Conservation (phyloP, 1,139 yeast species). For the Debaryomyces subglobosus region DNA sequence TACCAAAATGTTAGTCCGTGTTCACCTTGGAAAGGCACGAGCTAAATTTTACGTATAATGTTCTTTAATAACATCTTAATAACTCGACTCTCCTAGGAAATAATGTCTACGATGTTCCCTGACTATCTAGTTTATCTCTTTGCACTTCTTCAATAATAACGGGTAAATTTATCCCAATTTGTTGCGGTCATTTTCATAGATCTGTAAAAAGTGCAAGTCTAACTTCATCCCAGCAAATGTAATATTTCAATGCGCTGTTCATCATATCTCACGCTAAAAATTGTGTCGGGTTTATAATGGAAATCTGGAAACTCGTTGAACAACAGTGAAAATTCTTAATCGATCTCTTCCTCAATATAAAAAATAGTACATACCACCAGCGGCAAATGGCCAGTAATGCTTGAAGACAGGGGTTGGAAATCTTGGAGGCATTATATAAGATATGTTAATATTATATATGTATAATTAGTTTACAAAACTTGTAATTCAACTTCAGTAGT, state of each 20-base stretch:
- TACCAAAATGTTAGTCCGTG: not conserved
- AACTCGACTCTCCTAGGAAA: not conserved
- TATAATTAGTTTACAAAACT: not conserved
- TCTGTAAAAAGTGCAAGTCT: not conserved
- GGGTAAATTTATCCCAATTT: not conserved
- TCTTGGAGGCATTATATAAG: constrained; percentile 19
- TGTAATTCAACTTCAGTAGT: not conserved
- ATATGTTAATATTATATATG: constrained; percentile 1
- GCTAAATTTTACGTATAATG: not conserved
- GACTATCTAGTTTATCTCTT: not conserved
- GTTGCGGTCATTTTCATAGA: not conserved
- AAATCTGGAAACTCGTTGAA: not conserved
- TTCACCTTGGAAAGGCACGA: not conserved
- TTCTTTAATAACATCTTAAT: not conserved
- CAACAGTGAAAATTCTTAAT: constrained; percentile 1
- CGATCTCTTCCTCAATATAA: not conserved
- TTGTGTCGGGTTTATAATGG: not conserved
- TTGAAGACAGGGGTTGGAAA: constrained; percentile 52
- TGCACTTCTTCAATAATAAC: not conserved
- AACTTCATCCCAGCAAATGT: not conserved
- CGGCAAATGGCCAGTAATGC: constrained; percentile 53
- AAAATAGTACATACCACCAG: constrained; percentile 48
- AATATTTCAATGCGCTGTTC: not conserved
- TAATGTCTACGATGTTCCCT: not conserved
- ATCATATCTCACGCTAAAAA: not conserved